Conservation (phyloP, 139 green algal genomes). For the Micromonas commoda region DNA sequence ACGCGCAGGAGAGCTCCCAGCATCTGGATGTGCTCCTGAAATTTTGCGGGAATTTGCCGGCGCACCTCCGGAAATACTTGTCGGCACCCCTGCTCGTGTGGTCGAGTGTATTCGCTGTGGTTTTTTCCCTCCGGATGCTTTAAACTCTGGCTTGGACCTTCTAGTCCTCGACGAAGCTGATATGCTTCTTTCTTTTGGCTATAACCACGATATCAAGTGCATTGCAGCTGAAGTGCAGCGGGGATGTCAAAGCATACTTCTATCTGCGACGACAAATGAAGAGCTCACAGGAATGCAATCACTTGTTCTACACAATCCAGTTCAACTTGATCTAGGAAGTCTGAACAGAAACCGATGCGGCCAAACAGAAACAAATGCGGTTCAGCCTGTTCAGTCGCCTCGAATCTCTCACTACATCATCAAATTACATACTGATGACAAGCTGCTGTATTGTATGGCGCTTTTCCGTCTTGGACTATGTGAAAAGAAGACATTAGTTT, state of each 20-base stretch:
- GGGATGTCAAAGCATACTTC: constrained; percentile 2
- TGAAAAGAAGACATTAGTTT: constrained; percentile 20
- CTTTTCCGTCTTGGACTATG: constrained; percentile 67
- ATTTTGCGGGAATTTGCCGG: constrained; percentile 31
- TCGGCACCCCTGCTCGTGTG: constrained; percentile 68
- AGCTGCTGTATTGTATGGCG: constrained; percentile 52
- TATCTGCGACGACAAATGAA: constrained; percentile 6
- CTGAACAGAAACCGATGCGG: neutral
- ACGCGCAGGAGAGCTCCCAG: constrained; percentile 19
- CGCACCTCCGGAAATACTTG: constrained; percentile 62
- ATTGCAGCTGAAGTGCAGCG: constrained; percentile 51
- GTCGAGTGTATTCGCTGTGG: constrained; percentile 50
- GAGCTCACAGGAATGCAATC: constrained; percentile 41
- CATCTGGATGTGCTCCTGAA: neutral
- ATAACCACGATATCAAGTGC: constrained; percentile 71
- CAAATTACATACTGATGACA: constrained; percentile 29
- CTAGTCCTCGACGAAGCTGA: constrained; percentile 93
- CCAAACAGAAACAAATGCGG: constrained; percentile 17
- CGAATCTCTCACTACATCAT: constrained; percentile 20
- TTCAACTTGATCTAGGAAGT: constrained; percentile 60
- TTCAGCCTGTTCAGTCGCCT: too few relatives aligned
- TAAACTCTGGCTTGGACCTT: constrained; percentile 47
- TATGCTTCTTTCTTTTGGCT: constrained; percentile 87
- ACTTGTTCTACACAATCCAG: constrained; percentile 86
- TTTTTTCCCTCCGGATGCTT: constrained; percentile 38